Conservation (phyloP, 352 stramenopile species). For the Plasmopara muralis region DNA sequence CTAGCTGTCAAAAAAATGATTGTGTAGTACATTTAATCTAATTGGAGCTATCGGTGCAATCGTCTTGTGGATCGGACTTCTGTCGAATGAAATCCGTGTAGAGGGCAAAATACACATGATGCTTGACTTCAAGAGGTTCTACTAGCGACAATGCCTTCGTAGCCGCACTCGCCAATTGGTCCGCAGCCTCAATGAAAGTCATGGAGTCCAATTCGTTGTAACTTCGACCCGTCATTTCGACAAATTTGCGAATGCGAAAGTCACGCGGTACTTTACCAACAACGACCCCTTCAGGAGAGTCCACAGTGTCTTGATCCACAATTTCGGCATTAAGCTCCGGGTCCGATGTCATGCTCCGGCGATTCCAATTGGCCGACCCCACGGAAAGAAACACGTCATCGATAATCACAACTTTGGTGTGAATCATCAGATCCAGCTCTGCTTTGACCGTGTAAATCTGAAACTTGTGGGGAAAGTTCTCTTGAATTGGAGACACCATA, state of each 20-base stretch:
- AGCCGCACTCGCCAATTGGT: slow-evolving; percentile 27
- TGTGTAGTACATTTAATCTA: no score
- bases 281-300: slow-evolving; percentile 21
- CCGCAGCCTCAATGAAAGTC: slow-evolving; percentile 36
- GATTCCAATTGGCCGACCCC: slow-evolving; percentile 59
- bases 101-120: slow-evolving; percentile 9
- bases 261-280: slow-evolving; percentile 38
- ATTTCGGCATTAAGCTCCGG: slow-evolving; percentile 49
- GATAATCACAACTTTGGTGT: slow-evolving; percentile 47
- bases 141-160: slow-evolving; percentile 22
- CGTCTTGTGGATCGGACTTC: slow-evolving; percentile 14
- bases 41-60: slow-evolving; percentile 2
- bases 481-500: slow-evolving; percentile 36
- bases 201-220: slow-evolving; percentile 37
- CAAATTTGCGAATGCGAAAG: slow-evolving; percentile 55
- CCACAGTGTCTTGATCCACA: slow-evolving; percentile 30
- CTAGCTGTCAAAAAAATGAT: no score
- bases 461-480: slow-evolving; percentile 27
- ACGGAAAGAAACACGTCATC: slow-evolving; percentile 60
- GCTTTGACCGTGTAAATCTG: slow-evolving; percentile 32
- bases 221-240: slow-evolving; percentile 38
- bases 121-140: slow-evolving; percentile 8
- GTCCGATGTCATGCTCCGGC: slow-evolving; percentile 39
- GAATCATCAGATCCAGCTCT: slow-evolving; percentile 32
- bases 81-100: slow-evolving; percentile 12